phyloP scores from a whole-genome alignment of 352 stramenopile genomes.

The Thalassiosira livingstoniorum region DNA sequence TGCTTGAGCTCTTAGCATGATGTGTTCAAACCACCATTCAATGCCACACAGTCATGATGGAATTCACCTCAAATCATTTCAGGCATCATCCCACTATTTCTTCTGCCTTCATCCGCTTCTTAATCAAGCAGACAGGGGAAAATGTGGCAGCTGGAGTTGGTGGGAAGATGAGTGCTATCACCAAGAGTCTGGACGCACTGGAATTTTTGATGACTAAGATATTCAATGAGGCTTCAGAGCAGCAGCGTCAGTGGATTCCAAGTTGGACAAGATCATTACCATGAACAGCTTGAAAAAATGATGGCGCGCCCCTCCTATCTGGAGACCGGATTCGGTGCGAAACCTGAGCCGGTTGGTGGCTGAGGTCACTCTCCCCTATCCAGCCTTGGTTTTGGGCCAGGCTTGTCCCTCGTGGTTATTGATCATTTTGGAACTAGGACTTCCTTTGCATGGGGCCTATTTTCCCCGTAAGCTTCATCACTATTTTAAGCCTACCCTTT shows the following conservation, averaged over 20 bases:
- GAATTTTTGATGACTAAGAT: neutral
- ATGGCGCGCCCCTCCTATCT: too few species aligned
- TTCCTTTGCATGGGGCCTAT: neutral
- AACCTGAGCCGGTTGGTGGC: neutral
- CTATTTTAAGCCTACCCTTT: neutral
- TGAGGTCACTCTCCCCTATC: neutral
- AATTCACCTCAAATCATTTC: neutral
- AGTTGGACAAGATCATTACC: neutral
- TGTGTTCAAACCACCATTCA: neutral
- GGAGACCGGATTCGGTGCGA: neutral
- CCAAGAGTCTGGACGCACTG: neutral
- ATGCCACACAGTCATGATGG: neutral
- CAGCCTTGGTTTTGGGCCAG: neutral
- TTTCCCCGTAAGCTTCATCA: neutral
- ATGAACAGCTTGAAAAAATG: neutral
- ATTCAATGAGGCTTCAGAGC: neutral
- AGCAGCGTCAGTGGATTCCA: neutral
- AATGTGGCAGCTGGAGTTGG: slow-evolving; percentile 8
- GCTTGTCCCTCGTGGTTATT: neutral
- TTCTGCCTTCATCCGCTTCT: slow-evolving; percentile 16
- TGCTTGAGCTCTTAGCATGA: neutral
- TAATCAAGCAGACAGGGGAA: slow-evolving; percentile 15
- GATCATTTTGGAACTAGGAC: neutral
- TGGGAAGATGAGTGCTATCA: neutral
- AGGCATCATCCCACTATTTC: slow-evolving; percentile 4